Percentiles rank a stretch among this genome's conserved stretches.
Conservation (phyloP, 305 asterid genomes). For the Fraxinus sp. region DNA sequence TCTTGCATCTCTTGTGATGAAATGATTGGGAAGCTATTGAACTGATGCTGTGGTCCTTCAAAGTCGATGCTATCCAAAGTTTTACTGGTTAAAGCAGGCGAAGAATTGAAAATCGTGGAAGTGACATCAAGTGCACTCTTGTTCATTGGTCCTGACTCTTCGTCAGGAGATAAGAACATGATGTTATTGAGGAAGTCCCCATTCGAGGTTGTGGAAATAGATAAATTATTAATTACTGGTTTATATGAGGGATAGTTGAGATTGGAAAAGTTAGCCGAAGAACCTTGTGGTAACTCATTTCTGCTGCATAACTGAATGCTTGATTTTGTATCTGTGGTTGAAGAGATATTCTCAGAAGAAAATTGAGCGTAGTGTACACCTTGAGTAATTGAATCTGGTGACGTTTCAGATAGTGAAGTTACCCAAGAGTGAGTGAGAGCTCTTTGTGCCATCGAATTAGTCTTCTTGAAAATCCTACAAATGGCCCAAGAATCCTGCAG, state of each 20-base stretch:
- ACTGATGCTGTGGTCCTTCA: conserved; percentile 43
- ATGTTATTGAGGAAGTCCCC: conserved; percentile 40
- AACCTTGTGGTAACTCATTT: neutral
- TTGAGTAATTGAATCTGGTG: conserved; percentile 45
- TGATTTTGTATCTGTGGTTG: neutral
- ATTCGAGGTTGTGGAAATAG: conserved; percentile 28
- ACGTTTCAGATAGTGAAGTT: conserved; percentile 41
- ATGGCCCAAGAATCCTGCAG: conserved; percentile 87
- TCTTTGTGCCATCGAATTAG: conserved; percentile 57
- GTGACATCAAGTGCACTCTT: conserved; percentile 32
- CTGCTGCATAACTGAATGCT: neutral
- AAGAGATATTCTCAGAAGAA: neutral
- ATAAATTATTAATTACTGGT: conserved; percentile 22
- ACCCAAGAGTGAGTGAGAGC: conserved; percentile 56
- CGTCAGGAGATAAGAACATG: conserved; percentile 40
- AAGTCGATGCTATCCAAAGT: conserved; percentile 21
- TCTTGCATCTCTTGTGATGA: conserved; percentile 44
- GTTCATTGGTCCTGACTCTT: conserved; percentile 28
- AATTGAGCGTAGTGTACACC: conserved; percentile 11
- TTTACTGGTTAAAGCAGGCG: conserved; percentile 25
- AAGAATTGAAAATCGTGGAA: conserved; percentile 40
- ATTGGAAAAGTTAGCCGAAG: conserved; percentile 28
- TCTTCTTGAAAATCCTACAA: conserved; percentile 84
- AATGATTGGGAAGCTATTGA: conserved; percentile 30
- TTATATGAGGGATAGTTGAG: conserved; percentile 37